These are phyloP conservation scores for Arctium minus DNA, from an alignment of 129 eudicot species.

Conservation along the genomic window DNA sequence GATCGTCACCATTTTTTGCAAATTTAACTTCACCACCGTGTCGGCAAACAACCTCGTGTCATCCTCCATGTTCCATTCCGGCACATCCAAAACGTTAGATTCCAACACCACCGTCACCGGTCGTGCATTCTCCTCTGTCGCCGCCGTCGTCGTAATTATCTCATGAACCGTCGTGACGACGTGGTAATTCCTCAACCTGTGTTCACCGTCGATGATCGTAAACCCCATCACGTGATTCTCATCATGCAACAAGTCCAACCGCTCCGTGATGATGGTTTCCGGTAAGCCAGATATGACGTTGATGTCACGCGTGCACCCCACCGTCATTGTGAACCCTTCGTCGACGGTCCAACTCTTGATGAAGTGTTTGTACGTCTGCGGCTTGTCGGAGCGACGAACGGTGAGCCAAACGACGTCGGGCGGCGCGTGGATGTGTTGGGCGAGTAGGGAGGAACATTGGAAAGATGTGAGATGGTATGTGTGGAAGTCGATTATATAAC, in stretches of 20 bases:
- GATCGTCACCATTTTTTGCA: slow-evolving; percentile 66
- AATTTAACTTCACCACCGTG: slow-evolving; percentile 73
- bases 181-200: slow-evolving; percentile 61
- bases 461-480: slow-evolving; percentile 49
- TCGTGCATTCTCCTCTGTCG: slow-evolving; percentile 20
- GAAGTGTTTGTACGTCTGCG: slow-evolving; percentile 85
- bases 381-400: slow-evolving; percentile 78
- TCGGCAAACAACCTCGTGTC: slow-evolving; percentile 88
- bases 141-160: background rate
- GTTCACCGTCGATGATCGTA: slow-evolving; percentile 75
- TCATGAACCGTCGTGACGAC: slow-evolving; percentile 68
- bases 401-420: slow-evolving; percentile 63
- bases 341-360: slow-evolving; percentile 63
- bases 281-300: slow-evolving; percentile 79
- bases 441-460: slow-evolving; percentile 85
- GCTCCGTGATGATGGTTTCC: slow-evolving; percentile 71
- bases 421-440: slow-evolving; percentile 88
- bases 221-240: slow-evolving; percentile 59
- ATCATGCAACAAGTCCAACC: slow-evolving; percentile 70
- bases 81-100: slow-evolving; percentile 75
- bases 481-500: slow-evolving; percentile 49
- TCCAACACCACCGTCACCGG: slow-evolving; percentile 55
- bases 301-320: slow-evolving; percentile 68
- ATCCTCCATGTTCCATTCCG: slow-evolving; percentile 79
- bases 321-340: slow-evolving; percentile 29